Evolutionary conservation across 352 stramenopile species (phyloP), one percentile per base, ranked within the genome.

Genomic region (Globisporangium spiculum): DNA sequence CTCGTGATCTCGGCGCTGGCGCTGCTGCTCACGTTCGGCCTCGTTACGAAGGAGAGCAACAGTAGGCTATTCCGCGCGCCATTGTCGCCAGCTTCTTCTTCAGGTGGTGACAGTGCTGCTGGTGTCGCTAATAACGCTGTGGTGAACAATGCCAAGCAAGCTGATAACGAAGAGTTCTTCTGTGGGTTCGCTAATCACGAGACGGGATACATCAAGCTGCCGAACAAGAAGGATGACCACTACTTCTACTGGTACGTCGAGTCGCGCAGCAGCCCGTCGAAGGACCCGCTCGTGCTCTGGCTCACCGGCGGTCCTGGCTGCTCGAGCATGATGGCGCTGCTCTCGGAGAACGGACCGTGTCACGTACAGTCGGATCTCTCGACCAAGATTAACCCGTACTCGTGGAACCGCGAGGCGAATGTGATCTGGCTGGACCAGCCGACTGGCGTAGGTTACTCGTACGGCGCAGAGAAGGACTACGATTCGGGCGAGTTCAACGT

Each of bases 191-290:
- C 57, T 16, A 34, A 53, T 26, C 67, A 79, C 38, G 64, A 79
- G 24, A 67, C 65, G 16, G 78, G 75, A 1, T 85, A 83, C 74
- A 77, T 83, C 67, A 75, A 72, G 58, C 63, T 85, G 24, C 44
- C 73, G 26, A 72, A 78, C 77, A 85, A 80, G 69, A 34, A 72
- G 44, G 74, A 86, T 66, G 76, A 78, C 55, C 63, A 83, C 53
- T 86, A 86, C 68, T 87, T 87, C 59, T 87, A 87, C 67, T 87
- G 79, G 79, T 81, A 75, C 63, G 72, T 84, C 27, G 75, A 83
- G 59, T 81, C 77, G 14, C 63, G 72, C 4, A 63, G 53, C 46
- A 63, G 66, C n/a, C 67, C 74, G 5, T 52, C 34, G 24, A 68
- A 63, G 18, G 78, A 80, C n/a, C 78, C 78, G 24, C 61, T 86